A percentile compares a stretch with the other conserved stretches of the same genome.
Conservation (phyloP, 768 basidiomycete species). For the Saitozyma sp. region DNA sequence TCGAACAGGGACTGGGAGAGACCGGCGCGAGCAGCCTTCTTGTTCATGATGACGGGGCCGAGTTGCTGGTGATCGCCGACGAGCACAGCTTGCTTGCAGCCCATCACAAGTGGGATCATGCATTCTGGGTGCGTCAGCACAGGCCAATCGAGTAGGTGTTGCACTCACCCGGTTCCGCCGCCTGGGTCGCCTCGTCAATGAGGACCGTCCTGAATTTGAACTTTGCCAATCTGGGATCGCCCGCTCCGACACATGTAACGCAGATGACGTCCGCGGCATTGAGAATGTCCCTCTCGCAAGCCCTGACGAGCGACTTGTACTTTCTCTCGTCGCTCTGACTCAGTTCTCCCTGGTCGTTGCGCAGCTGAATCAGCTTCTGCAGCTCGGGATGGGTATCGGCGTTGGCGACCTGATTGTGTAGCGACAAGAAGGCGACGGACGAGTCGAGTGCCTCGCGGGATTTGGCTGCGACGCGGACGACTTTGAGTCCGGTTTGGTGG, state of each 20-base stretch:
- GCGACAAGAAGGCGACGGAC: conserved; percentile 86
- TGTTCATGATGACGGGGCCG: conserved; percentile 99
- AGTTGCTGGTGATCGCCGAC: conserved; percentile 97
- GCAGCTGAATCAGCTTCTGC: conserved; percentile 95
- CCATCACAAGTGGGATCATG: conserved; percentile 97
- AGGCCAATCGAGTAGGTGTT: background rate
- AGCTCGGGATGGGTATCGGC: conserved; percentile 93
- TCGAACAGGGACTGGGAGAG: conserved; percentile 98
- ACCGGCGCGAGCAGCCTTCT: conserved; percentile 98
- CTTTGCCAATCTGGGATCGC: conserved; percentile 92
- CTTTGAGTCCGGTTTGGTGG: conserved; percentile 96
- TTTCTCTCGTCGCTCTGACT: conserved; percentile 96
- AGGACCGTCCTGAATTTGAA: conserved; percentile 97
- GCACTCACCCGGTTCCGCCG: conserved; percentile 83
- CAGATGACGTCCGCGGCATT: conserved; percentile 95
- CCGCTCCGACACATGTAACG: conserved; percentile 95
- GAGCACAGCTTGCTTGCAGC: conserved; percentile 96
- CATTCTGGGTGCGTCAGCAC: conserved; percentile 66
- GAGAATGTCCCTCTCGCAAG: conserved; percentile 97
- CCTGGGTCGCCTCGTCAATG: conserved; percentile 98
- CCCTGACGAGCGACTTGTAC: conserved; percentile 91
- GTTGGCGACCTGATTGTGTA: conserved; percentile 97
- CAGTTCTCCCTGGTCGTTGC: conserved; percentile 96
- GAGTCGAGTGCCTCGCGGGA: conserved; percentile 97
- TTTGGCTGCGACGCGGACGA: conserved; percentile 95